Base-by-base conservation (phyloP, 1,284 basidiomycete genomes). In the Fomitiporia mediterranea region DNA sequence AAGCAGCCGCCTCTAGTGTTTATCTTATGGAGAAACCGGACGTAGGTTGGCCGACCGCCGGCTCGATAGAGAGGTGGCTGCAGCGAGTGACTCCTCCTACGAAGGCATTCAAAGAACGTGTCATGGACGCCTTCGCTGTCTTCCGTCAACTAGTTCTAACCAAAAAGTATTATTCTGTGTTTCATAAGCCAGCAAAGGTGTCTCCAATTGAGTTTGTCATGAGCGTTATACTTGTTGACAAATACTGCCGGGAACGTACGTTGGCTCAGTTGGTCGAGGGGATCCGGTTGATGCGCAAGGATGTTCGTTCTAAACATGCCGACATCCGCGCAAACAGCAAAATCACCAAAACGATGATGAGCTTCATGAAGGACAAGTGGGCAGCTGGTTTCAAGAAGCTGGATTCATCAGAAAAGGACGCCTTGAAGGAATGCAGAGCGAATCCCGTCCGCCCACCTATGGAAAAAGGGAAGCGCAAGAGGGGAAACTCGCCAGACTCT, bases 161-260 rank as follows among this genome's bases (percentile, higher is more conserved):
- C 13, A 35, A 62, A 0, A 55, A 59, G 4, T 67, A 77, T 27
- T 76, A 75, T 38, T 53, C 62, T 19, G 77, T 69, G 0, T 84
- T 88, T 62, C 70, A 62, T 23, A 70, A 74, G 21, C 76, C 86
- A 19, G 68, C 72, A 51, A 74, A 77, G 55, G 76, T 89, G 28
- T 81, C 87, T 0, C 87, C 87, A 1, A 79, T 83, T 8, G 86
- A 89, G 66, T 89, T 89, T 65, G 78, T 86, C 25, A 89, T 85
- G 68, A 81, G 86, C 35, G 86, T 17, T 30, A 32, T 53, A 30
- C 23, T 39, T 30, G 38, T 42, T 0, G 42, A 27, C 47, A 86
- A 84, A 83, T 51, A 78, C 2, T 70, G 85, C 55, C 73, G 74
- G 13, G 69, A 74, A 1, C 49, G 62, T 6, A 50, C 67, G 3